A percentile compares a stretch with the other conserved stretches of the same genome.
Evolutionary conservation across 1,284 basidiomycete species (phyloP).

Genomic region (Gymnopus androsaceus): DNA sequence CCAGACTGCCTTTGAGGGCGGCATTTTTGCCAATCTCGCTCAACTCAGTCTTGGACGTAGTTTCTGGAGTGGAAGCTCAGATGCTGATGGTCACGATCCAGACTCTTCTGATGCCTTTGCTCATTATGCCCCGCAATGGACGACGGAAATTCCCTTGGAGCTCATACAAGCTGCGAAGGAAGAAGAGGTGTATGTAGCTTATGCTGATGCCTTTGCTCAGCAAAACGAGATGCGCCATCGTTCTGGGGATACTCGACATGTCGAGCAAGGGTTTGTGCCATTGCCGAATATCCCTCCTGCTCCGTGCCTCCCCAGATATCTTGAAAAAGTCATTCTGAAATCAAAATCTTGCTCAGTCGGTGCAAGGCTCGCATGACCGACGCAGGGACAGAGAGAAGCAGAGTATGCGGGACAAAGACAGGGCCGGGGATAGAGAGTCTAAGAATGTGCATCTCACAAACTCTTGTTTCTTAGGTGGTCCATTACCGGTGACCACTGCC

Average conservation of each 20-base stretch:
- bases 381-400: not conserved
- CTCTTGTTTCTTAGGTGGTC: not conserved
- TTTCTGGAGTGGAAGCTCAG: constrained; percentile 12
- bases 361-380: constrained; percentile 29
- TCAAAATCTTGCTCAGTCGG: constrained; percentile 27
- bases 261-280: constrained; percentile 48
- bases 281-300: constrained; percentile 81
- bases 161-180: constrained; percentile 77
- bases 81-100: constrained; percentile 1
- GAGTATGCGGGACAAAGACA: not conserved
- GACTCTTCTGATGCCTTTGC: not conserved
- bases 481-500: constrained; percentile 42
- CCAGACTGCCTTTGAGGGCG: not conserved
- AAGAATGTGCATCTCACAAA: no score
- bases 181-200: constrained; percentile 73
- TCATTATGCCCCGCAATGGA: constrained; percentile 53
- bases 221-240: not conserved
- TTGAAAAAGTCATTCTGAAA: constrained; percentile 96
- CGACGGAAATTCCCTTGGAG: constrained; percentile 70
- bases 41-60: not conserved
- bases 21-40: not conserved
- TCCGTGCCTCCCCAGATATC: constrained; percentile 84
- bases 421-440: constrained; percentile 12
- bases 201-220: constrained; percentile 31
- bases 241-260: constrained; percentile 19